These are phyloP conservation scores for Xerocomus cyaneibrunnescens DNA, from an alignment of 1,284 basidiomycete species.

Conservation along the genomic window DNA sequence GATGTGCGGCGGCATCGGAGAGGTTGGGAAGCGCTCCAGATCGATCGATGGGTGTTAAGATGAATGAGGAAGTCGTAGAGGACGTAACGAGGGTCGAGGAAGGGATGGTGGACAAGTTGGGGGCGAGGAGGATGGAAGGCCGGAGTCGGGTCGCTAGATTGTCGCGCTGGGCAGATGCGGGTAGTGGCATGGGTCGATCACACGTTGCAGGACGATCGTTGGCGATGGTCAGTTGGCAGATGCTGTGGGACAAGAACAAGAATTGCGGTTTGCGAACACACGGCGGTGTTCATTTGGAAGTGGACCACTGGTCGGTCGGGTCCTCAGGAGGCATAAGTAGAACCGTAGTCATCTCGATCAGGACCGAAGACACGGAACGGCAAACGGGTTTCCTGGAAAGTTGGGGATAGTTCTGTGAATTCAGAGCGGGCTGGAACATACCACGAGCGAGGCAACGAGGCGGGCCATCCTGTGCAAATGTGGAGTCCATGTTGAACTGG, in stretches of 20 bases:
- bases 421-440: too few species aligned
- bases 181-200: constrained; percentile 16
- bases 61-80: constrained; percentile 28
- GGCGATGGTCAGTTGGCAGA: background rate
- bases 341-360: constrained; percentile 18
- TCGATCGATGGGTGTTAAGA: constrained; percentile 14
- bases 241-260: constrained; percentile 16
- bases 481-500: background rate
- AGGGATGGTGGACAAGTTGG: constrained; percentile 29
- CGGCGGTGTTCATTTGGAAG: constrained; percentile 26
- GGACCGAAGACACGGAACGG: constrained; percentile 8
- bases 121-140: constrained; percentile 17
- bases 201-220: background rate
- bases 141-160: constrained; percentile 8
- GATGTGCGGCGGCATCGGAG: constrained; percentile 24
- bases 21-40: constrained; percentile 11
- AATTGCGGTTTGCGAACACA: background rate
- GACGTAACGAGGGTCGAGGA: constrained; percentile 30
- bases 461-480: constrained; percentile 1
- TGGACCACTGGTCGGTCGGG: constrained; percentile 5
- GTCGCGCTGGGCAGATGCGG: background rate
- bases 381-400: constrained; percentile 10
- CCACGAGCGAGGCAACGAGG: background rate
- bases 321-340: background rate
- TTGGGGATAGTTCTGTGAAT: too few species aligned